These are phyloP conservation scores for Solanum bulbocastanum DNA, from an alignment of 257 asterid genomes.

Conservation along the genomic window DNA sequence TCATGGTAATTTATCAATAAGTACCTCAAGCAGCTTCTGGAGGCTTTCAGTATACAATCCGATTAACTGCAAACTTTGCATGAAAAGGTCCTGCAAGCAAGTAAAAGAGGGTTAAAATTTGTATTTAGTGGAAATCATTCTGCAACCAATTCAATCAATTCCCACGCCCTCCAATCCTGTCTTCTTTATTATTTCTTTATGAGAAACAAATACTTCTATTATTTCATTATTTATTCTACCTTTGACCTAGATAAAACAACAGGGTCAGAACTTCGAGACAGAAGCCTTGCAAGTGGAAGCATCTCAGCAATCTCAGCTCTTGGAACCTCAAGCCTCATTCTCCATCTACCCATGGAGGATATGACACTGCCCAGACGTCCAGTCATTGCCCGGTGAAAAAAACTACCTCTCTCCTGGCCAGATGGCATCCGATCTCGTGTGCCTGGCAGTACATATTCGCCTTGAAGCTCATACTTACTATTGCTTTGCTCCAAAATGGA, in stretches of 20 bases:
- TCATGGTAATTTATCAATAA: background rate
- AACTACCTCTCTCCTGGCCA: constrained; percentile 79
- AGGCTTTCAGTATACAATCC: constrained; percentile 84
- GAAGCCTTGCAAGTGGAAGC: constrained; percentile 99
- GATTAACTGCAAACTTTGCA: constrained; percentile 83
- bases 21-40: constrained; percentile 91
- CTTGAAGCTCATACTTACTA: constrained; percentile 96
- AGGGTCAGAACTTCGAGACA: constrained; percentile 97
- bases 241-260: constrained; percentile 95
- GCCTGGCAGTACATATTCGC: constrained; percentile 98
- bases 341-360: constrained; percentile 99
- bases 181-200: background rate
- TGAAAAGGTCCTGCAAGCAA: constrained; percentile 65
- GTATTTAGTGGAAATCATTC: background rate
- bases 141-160: constrained; percentile 6
- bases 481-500: constrained; percentile 86
- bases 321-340: constrained; percentile 99
- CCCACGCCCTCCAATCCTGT: background rate
- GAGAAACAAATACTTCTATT: background rate
- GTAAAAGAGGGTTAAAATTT: background rate
- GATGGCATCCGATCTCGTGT: constrained; percentile 78
- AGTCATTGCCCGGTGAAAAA: constrained; percentile 85
- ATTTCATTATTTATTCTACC: constrained; percentile 29
- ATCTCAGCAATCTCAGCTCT: constrained; percentile 96
- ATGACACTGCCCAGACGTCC: constrained; percentile 93